Percentiles rank a stretch among this genome's conserved stretches.
Conservation (phyloP, 345 rosid genomes). For the Euphorbia tirucalli region DNA sequence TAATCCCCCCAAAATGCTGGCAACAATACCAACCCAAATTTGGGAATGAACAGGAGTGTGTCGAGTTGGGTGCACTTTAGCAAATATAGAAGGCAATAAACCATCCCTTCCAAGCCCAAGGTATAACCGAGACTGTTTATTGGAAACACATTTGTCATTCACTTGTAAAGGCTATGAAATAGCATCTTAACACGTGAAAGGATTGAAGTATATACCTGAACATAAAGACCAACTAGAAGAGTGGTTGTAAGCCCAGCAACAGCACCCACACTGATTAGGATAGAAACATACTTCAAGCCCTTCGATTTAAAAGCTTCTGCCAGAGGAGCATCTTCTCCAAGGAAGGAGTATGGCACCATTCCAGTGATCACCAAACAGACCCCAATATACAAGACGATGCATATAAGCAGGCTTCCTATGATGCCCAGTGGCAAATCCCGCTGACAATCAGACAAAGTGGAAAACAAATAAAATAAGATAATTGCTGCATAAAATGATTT, state of each 20-base stretch:
- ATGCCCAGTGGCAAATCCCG: slow-evolving; percentile 86
- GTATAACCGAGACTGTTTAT: slow-evolving; percentile 82
- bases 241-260: slow-evolving; percentile 97
- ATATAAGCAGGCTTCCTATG: slow-evolving; percentile 82
- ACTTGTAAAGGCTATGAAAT: slow-evolving; percentile 6
- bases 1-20: slow-evolving; percentile 71
- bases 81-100: slow-evolving; percentile 79
- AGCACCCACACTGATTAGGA: slow-evolving; percentile 87
- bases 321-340: slow-evolving; percentile 90
- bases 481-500: slow-evolving; percentile 11
- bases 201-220: slow-evolving; percentile 40
- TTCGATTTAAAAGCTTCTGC: slow-evolving; percentile 76
- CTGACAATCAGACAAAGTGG: slow-evolving; percentile 41
- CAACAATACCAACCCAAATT: slow-evolving; percentile 90
- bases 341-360: slow-evolving; percentile 74
- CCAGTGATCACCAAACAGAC: slow-evolving; percentile 96
- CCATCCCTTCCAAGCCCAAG: slow-evolving; percentile 97
- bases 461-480: slow-evolving; percentile 9
- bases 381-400: slow-evolving; percentile 66
- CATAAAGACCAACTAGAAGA: slow-evolving; percentile 93
- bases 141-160: slow-evolving; percentile 25
- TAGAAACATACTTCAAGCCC: slow-evolving; percentile 78
- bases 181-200: slow-evolving; percentile 8
- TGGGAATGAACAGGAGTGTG: slow-evolving; percentile 92
- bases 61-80: slow-evolving; percentile 73